Conservation (phyloP, 1,284 basidiomycete genomes). For the Cryptococcus floricola region DNA sequence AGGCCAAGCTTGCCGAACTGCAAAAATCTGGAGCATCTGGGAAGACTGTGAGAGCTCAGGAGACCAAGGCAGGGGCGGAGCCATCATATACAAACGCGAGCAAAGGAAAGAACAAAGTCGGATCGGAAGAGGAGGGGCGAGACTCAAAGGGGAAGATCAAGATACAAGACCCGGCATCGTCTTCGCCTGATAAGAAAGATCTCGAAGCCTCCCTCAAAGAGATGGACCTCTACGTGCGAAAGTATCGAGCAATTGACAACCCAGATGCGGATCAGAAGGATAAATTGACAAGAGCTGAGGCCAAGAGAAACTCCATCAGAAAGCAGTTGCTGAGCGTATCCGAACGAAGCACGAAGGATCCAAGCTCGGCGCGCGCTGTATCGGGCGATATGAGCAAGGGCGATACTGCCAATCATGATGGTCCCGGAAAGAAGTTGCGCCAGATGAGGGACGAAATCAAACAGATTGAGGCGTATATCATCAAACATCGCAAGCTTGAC, state of each 20-base stretch:
- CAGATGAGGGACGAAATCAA: conserved; percentile 1
- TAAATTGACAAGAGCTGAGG: neutral
- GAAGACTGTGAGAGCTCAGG: neutral
- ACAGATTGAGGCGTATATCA: conserved; percentile 4
- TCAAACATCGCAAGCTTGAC: conserved; percentile 1
- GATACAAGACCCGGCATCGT: neutral
- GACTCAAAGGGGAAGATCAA: too few species aligned
- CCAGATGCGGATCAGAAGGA: conserved; percentile 8
- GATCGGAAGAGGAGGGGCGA: neutral
- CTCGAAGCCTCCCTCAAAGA: neutral
- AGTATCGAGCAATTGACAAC: neutral
- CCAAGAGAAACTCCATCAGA: neutral
- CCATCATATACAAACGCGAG: too few species aligned
- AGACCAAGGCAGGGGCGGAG: too few species aligned
- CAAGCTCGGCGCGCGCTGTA: neutral
- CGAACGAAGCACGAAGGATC: neutral
- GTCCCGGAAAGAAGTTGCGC: neutral
- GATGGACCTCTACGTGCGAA: neutral
- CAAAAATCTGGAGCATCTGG: neutral
- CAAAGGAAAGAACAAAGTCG: neutral
- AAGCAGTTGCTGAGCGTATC: neutral
- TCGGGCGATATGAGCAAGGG: neutral
- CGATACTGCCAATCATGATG: neutral
- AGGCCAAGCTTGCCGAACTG: neutral
- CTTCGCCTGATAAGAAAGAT: neutral